These are phyloP conservation scores for Penicillium coffeae DNA, from an alignment of 495 filamentous ascomycete species.

Conservation along the genomic window DNA sequence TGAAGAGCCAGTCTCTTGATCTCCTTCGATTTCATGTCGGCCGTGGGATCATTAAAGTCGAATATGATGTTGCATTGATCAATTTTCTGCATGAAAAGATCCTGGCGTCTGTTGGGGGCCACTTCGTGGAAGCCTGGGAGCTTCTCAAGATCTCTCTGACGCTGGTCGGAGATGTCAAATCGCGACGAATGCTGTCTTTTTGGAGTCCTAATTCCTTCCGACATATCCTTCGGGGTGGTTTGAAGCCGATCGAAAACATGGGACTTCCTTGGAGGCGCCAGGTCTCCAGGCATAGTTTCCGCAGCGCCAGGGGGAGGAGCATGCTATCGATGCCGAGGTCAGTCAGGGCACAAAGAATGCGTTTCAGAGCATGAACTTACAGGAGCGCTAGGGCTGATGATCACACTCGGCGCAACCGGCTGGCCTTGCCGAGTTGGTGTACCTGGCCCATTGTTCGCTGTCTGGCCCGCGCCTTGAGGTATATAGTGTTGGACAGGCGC, in stretches of 20 bases:
- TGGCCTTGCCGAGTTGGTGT: slow-evolving; percentile 68
- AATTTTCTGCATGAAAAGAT: slow-evolving; percentile 99
- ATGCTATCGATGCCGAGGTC: slow-evolving; percentile 55
- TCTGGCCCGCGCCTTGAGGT: slow-evolving; percentile 33
- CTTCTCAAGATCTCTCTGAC: slow-evolving; percentile 92
- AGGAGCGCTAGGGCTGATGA: slow-evolving; percentile 92
- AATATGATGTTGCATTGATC: slow-evolving; percentile 99
- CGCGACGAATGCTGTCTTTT: slow-evolving; percentile 95
- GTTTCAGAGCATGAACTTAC: slow-evolving; percentile 53
- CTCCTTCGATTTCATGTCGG: slow-evolving; percentile 99
- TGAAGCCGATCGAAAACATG: slow-evolving; percentile 87
- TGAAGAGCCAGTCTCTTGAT: slow-evolving; percentile 97
- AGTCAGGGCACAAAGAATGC: background rate
- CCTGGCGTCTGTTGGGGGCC: slow-evolving; percentile 88
- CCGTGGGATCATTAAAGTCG: slow-evolving; percentile 97
- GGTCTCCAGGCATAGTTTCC: slow-evolving; percentile 97
- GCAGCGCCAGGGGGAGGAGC: slow-evolving; percentile 87
- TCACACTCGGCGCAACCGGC: slow-evolving; percentile 75
- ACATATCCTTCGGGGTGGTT: slow-evolving; percentile 89
- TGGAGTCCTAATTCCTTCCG: slow-evolving; percentile 91
- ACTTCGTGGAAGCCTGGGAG: slow-evolving; percentile 98
- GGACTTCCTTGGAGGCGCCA: slow-evolving; percentile 92
- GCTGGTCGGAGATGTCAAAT: slow-evolving; percentile 92
- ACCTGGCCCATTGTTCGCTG: slow-evolving; percentile 55
- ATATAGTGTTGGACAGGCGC: slow-evolving; percentile 35